Evolutionary conservation across 2,329 filamentous ascomycete species (phyloP).

Genomic region (Apiospora hydei): DNA sequence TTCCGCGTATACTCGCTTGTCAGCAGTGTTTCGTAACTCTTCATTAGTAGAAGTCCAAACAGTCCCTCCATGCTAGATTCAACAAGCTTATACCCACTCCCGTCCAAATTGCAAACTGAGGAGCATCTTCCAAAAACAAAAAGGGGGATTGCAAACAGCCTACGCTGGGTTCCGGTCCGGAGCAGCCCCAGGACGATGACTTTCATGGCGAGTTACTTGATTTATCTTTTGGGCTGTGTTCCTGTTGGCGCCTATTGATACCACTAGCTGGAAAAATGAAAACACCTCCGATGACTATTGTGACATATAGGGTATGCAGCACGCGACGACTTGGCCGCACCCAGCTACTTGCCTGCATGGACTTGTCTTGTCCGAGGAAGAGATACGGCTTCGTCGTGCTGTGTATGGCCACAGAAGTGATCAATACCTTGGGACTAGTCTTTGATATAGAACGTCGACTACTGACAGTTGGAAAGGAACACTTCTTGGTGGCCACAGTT

Average conservation of each 20-base stretch:
- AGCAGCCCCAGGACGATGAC: constrained; percentile 44
- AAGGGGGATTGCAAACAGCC: not conserved
- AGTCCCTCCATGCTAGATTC: not conserved
- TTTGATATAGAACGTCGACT: not conserved
- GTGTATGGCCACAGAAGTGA: not conserved
- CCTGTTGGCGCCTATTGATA: too few species aligned
- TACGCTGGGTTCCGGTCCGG: constrained; percentile 43
- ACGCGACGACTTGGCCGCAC: not conserved
- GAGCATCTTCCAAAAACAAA: too few species aligned
- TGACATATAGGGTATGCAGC: too few species aligned
- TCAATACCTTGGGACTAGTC: too few species aligned
- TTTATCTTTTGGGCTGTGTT: not conserved
- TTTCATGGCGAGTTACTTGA: constrained; percentile 34
- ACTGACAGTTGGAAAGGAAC: not conserved
- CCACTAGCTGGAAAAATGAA: too few species aligned
- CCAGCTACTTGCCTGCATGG: not conserved
- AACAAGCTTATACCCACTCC: not conserved
- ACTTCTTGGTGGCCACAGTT: not conserved
- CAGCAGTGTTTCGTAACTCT: not conserved
- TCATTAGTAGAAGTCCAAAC: not conserved
- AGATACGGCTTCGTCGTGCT: not conserved
- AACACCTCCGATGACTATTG: not conserved
- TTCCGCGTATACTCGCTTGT: not conserved
- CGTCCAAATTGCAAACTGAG: too few species aligned
- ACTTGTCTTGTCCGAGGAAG: not conserved